phyloP scores from a whole-genome alignment of 345 rosid species.

The Aegle marmelos region DNA sequence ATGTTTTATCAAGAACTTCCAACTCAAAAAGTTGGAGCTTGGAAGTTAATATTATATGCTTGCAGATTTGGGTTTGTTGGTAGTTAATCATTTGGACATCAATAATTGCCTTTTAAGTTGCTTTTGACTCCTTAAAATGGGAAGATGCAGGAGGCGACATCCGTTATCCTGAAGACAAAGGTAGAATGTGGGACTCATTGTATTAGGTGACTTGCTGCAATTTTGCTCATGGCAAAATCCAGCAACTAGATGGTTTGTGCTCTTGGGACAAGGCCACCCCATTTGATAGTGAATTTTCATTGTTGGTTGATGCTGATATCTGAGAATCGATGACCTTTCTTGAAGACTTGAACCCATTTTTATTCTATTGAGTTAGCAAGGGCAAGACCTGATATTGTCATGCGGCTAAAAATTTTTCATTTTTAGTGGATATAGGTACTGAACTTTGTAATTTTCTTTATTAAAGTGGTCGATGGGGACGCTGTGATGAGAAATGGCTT shows the following conservation, averaged over 20 bases:
- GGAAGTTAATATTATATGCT: neutral
- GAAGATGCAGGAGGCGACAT: constrained; percentile 73
- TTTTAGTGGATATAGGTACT: constrained; percentile 4
- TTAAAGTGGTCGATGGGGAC: neutral
- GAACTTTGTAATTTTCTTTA: neutral
- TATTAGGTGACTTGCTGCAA: constrained; percentile 23
- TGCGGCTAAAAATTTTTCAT: constrained; percentile 21
- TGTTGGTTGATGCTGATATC: constrained; percentile 20
- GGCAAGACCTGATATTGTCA: constrained; percentile 10
- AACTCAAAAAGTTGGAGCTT: too few relatives aligned
- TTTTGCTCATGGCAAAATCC: constrained; percentile 28
- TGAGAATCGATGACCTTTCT: constrained; percentile 17
- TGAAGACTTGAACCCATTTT: constrained; percentile 30
- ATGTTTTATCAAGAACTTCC: neutral
- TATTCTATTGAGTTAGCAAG: constrained; percentile 28
- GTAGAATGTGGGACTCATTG: constrained; percentile 20
- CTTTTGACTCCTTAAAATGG: neutral
- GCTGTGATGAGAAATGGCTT: constrained; percentile 1
- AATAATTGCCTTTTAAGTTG: neutral
- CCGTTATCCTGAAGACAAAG: constrained; percentile 50
- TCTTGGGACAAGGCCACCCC: constrained; percentile 21
- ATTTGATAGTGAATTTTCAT: constrained; percentile 17
- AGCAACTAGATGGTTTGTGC: constrained; percentile 22
- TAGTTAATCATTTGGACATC: neutral
- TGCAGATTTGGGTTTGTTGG: neutral